Conservation (phyloP, 1,284 basidiomycete species). For the Phylloboletellus chloephorus region DNA sequence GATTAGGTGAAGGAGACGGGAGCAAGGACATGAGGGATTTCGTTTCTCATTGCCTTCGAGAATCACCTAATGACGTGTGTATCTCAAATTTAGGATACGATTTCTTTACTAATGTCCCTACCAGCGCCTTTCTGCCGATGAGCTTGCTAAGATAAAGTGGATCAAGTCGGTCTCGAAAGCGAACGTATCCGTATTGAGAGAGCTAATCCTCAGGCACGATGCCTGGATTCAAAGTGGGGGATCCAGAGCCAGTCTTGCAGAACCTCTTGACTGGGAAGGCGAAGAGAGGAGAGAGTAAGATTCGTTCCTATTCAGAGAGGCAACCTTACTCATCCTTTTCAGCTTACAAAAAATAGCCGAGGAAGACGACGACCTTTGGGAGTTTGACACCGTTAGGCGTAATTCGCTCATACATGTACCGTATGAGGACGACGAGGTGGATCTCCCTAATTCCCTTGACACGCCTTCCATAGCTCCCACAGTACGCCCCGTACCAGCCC, state of each 20-base stretch:
- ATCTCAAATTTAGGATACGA: background rate
- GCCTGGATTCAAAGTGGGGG: conserved; percentile 78
- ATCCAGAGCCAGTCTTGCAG: conserved; percentile 74
- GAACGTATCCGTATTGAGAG: conserved; percentile 70
- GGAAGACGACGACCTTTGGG: conserved; percentile 59
- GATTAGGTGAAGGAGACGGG: conserved; percentile 72
- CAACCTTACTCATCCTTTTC: conserved; percentile 12
- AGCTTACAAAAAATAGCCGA: conserved; percentile 32
- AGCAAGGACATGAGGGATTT: conserved; percentile 88
- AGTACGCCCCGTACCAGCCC: conserved; percentile 41
- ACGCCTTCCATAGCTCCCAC: conserved; percentile 37
- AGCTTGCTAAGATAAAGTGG: conserved; percentile 90
- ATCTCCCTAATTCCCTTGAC: conserved; percentile 27
- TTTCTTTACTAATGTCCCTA: conserved; percentile 10
- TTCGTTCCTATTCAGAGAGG: conserved; percentile 1
- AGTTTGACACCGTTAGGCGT: conserved; percentile 69
- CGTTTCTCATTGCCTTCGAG: conserved; percentile 79
- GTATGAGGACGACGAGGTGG: conserved; percentile 18
- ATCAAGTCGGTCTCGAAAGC: conserved; percentile 75
- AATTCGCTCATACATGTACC: conserved; percentile 28
- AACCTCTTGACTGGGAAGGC: conserved; percentile 65
- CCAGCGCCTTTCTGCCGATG: conserved; percentile 85
- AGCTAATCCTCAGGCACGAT: conserved; percentile 75
- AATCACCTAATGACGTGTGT: conserved; percentile 74
- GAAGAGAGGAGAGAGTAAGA: conserved; percentile 52